Percentiles rank a stretch among this genome's conserved stretches.
phyloP scores from a whole-genome alignment of 768 basidiomycete species.

The Serendipita indica region DNA sequence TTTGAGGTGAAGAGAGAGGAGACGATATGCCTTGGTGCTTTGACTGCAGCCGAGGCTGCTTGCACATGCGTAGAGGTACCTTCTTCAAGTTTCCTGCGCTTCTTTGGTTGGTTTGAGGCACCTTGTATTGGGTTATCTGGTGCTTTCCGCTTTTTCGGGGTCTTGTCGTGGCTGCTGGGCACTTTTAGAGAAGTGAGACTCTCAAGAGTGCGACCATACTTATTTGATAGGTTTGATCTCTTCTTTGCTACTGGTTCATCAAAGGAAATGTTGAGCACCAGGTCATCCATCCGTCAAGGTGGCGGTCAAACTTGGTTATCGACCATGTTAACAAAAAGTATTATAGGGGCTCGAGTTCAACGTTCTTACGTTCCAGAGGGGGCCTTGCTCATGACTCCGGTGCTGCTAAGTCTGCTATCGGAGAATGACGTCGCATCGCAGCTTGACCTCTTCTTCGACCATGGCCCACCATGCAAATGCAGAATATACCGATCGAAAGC shows the following conservation, averaged over 20 bases:
- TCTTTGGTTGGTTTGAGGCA: background rate
- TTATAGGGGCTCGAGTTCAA: too few relatives aligned
- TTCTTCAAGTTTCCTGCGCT: background rate
- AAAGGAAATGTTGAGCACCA: background rate
- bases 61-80: background rate
- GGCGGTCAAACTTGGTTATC: background rate
- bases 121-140: constrained; percentile 6
- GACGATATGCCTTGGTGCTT: constrained; percentile 34
- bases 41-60: constrained; percentile 8
- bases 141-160: background rate
- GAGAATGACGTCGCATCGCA: background rate
- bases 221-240: too few relatives aligned
- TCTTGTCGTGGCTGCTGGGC: constrained; percentile 1
- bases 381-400: too few relatives aligned
- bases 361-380: too few relatives aligned
- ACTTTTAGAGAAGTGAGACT: background rate
- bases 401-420: background rate
- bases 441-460: background rate
- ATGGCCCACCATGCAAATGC: constrained; percentile 12
- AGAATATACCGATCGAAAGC: constrained; percentile 5
- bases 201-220: too few relatives aligned
- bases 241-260: background rate
- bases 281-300: background rate
- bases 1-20: constrained; percentile 84
- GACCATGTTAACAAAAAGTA: too few relatives aligned